Percentiles rank a stretch among this genome's conserved stretches.
These are phyloP conservation scores for Cladochytrium tenue DNA, from an alignment of 371 early-diverging fungal species.

Conservation along the genomic window DNA sequence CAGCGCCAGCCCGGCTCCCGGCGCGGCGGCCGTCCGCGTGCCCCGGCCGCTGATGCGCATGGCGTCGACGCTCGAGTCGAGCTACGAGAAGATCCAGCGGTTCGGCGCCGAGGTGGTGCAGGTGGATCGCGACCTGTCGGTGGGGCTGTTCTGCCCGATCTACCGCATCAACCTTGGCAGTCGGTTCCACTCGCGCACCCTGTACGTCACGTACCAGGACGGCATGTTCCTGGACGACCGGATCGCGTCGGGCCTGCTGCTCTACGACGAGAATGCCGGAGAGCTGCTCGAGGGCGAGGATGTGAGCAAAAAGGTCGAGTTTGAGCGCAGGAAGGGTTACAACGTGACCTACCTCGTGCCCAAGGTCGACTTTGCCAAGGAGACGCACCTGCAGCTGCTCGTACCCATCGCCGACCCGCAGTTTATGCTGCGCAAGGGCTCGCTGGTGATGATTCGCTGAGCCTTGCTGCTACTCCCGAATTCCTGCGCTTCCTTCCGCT, in stretches of 20 bases:
- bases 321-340: slow-evolving; percentile 1
- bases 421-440: neutral
- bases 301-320: neutral
- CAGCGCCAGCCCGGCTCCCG: neutral
- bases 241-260: neutral
- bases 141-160: slow-evolving; percentile 8
- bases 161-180: slow-evolving; percentile 10
- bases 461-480: no score
- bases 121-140: neutral
- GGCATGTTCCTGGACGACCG: slow-evolving; percentile 13
- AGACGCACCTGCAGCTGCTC: neutral
- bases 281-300: slow-evolving; percentile 4
- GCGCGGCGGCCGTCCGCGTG: neutral
- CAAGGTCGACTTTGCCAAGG: neutral
- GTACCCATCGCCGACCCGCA: slow-evolving; percentile 2
- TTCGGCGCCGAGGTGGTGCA: slow-evolving; percentile 5
- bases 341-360: slow-evolving; percentile 6
- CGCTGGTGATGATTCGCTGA: neutral
- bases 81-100: slow-evolving; percentile 1
- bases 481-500: no score
- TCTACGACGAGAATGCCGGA: slow-evolving; percentile 4
- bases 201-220: slow-evolving; percentile 3
- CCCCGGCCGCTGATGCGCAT: slow-evolving; percentile 4
- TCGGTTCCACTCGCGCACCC: neutral
- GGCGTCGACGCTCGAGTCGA: slow-evolving; percentile 4